phyloP scores from a whole-genome alignment of 2,329 filamentous ascomycete species.

The Pestalotiopsis sp. region DNA sequence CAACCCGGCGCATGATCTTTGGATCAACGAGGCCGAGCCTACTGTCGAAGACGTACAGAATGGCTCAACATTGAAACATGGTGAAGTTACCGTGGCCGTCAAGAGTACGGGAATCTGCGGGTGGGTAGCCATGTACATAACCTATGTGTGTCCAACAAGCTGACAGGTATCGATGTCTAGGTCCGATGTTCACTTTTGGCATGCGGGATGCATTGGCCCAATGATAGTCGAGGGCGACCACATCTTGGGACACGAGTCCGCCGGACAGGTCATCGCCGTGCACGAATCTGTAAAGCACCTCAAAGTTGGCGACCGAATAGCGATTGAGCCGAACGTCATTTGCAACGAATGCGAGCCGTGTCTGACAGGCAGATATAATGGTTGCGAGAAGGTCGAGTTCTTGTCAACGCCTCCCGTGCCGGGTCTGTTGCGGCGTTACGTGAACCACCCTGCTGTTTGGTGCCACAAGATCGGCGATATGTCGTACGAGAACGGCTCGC shows the following conservation, averaged over 20 bases:
- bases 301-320: slow-evolving; percentile 86
- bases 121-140: slow-evolving; percentile 43
- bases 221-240: slow-evolving; percentile 91
- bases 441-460: slow-evolving; percentile 93
- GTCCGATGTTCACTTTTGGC: slow-evolving; percentile 97
- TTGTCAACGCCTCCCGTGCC: slow-evolving; percentile 88
- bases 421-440: slow-evolving; percentile 85
- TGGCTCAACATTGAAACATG: slow-evolving; percentile 69
- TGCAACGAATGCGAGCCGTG: slow-evolving; percentile 91
- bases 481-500: slow-evolving; percentile 86
- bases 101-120: slow-evolving; percentile 97
- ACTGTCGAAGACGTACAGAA: slow-evolving; percentile 73
- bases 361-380: slow-evolving; percentile 91
- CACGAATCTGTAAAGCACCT: slow-evolving; percentile 79
- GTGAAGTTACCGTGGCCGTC: slow-evolving; percentile 85
- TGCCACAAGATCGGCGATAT: slow-evolving; percentile 95
- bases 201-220: slow-evolving; percentile 89
- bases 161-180: slow-evolving; percentile 42
- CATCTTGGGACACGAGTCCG: slow-evolving; percentile 92
- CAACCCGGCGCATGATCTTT: slow-evolving; percentile 88
- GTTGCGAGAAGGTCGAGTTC: slow-evolving; percentile 84
- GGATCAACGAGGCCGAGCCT: slow-evolving; percentile 80
- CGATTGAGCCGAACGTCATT: slow-evolving; percentile 91
- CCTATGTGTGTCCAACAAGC: not conserved
- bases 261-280: slow-evolving; percentile 79